phyloP scores from a whole-genome alignment of 2,329 filamentous ascomycete genomes.

The Pseudohalonectria lignicola region DNA sequence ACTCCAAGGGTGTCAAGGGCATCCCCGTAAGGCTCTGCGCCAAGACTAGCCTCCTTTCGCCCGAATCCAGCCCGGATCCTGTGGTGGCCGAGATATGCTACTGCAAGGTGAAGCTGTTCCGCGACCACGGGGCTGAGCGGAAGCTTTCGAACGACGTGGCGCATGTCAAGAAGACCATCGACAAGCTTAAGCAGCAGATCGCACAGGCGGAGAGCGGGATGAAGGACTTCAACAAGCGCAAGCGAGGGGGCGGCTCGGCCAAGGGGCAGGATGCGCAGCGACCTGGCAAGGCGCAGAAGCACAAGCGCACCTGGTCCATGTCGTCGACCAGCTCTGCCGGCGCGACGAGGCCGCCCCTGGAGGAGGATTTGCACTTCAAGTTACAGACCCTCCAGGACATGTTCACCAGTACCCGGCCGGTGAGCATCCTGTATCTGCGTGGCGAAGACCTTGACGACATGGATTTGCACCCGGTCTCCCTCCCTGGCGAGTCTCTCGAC shows the following conservation, averaged over 20 bases:
- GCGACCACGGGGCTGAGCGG: slow-evolving; percentile 88
- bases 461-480: slow-evolving; percentile 64
- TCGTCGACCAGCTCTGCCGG: slow-evolving; percentile 61
- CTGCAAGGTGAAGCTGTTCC: slow-evolving; percentile 95
- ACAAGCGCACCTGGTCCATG: slow-evolving; percentile 93
- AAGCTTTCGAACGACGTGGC: slow-evolving; percentile 92
- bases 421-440: slow-evolving; percentile 67
- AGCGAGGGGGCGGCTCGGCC: slow-evolving; percentile 36
- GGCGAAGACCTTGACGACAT: slow-evolving; percentile 72
- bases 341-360: slow-evolving; percentile 36
- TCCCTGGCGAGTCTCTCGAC: slow-evolving; percentile 57
- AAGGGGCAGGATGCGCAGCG: slow-evolving; percentile 39
- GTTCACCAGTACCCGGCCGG: slow-evolving; percentile 73
- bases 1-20: slow-evolving; percentile 96
- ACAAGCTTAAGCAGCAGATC: slow-evolving; percentile 92
- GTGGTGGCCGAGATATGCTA: slow-evolving; percentile 62
- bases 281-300: slow-evolving; percentile 76
- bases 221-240: slow-evolving; percentile 57
- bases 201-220: slow-evolving; percentile 60
- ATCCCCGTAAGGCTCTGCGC: slow-evolving; percentile 89
- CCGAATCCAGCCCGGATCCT: slow-evolving; percentile 31
- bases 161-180: slow-evolving; percentile 92
- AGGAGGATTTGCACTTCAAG: slow-evolving; percentile 72
- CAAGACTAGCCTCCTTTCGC: slow-evolving; percentile 64
- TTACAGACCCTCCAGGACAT: slow-evolving; percentile 72